Evolutionary conservation across 1,284 basidiomycete species (phyloP).

Genomic region (Puccinia triticina): DNA sequence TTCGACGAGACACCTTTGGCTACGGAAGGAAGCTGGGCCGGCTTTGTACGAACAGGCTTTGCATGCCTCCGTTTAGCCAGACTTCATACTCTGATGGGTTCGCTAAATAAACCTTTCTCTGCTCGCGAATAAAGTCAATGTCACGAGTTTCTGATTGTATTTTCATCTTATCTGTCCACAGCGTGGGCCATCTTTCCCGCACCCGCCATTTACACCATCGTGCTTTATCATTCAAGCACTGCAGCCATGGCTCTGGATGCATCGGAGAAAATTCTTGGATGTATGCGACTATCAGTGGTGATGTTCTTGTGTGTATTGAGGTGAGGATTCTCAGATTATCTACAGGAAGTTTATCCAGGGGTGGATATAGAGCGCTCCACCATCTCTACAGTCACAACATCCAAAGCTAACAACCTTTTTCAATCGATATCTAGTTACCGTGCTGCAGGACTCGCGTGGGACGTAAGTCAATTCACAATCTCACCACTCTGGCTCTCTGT

Average conservation of each 20-base stretch:
- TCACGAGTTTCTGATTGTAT: neutral
- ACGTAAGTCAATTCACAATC: slow-evolving; percentile 32
- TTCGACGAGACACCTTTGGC: slow-evolving; percentile 6
- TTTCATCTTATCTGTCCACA: neutral
- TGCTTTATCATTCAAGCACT: slow-evolving; percentile 32
- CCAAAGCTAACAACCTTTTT: neutral
- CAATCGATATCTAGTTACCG: slow-evolving; percentile 33
- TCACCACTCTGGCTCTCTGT: neutral
- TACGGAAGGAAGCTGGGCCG: slow-evolving; percentile 22
- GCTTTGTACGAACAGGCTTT: slow-evolving; percentile 12
- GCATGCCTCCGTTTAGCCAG: slow-evolving; percentile 42
- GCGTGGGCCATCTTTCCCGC: slow-evolving; percentile 49
- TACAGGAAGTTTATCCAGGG: neutral
- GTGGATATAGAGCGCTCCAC: slow-evolving; percentile 28
- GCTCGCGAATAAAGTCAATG: neutral
- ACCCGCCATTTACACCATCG: slow-evolving; percentile 41
- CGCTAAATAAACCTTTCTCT: neutral
- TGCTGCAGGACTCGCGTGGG: slow-evolving; percentile 47
- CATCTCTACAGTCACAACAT: neutral
- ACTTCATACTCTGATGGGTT: slow-evolving; percentile 46
- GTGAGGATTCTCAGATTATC: slow-evolving; percentile 26
- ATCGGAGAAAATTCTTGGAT: slow-evolving; percentile 28
- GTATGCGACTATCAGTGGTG: slow-evolving; percentile 17
- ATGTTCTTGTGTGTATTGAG: slow-evolving; percentile 46
- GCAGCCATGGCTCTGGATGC: slow-evolving; percentile 10